Evolutionary conservation across 2,329 filamentous ascomycete species (phyloP).

Genomic region (Aspergillus brunneoviolaceus): DNA sequence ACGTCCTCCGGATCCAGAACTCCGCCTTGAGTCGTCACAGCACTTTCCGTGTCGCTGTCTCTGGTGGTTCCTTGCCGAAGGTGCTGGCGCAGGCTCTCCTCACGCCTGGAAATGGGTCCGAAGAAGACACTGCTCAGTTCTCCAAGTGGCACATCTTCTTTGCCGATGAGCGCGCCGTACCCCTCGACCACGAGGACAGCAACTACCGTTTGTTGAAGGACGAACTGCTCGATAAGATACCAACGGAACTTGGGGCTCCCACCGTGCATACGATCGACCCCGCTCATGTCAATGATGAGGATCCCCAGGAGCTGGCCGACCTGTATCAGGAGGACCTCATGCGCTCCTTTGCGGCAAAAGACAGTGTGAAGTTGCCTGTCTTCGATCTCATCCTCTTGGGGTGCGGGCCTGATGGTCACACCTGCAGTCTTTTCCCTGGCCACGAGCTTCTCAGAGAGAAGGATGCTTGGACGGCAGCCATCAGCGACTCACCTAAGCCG

Average conservation of each 20-base stretch:
- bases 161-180: constrained; percentile 92
- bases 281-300: constrained; percentile 66
- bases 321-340: constrained; percentile 89
- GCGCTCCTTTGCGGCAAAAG: constrained; percentile 80
- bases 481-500: constrained; percentile 92
- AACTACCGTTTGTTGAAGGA: constrained; percentile 88
- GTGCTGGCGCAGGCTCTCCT: constrained; percentile 84
- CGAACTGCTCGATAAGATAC: constrained; percentile 87
- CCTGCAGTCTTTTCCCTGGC: constrained; percentile 91
- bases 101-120: constrained; percentile 48
- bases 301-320: constrained; percentile 89
- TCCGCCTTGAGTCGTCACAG: constrained; percentile 76
- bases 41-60: constrained; percentile 87
- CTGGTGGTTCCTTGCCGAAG: constrained; percentile 88
- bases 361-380: constrained; percentile 90
- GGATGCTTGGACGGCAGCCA: constrained; percentile 87
- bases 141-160: constrained; percentile 97
- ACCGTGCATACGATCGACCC: constrained; percentile 77
- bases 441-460: constrained; percentile 83
- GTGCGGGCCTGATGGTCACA: constrained; percentile 94
- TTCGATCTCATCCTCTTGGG: constrained; percentile 94
- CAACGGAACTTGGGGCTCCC: constrained; percentile 63
- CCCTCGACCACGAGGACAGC: constrained; percentile 87
- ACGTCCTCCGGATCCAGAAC: constrained; percentile 79
- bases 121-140: constrained; percentile 69